These are phyloP conservation scores for Planoprotostelium fungivorum DNA, from an alignment of 78 protist genomes.

Conservation along the genomic window DNA sequence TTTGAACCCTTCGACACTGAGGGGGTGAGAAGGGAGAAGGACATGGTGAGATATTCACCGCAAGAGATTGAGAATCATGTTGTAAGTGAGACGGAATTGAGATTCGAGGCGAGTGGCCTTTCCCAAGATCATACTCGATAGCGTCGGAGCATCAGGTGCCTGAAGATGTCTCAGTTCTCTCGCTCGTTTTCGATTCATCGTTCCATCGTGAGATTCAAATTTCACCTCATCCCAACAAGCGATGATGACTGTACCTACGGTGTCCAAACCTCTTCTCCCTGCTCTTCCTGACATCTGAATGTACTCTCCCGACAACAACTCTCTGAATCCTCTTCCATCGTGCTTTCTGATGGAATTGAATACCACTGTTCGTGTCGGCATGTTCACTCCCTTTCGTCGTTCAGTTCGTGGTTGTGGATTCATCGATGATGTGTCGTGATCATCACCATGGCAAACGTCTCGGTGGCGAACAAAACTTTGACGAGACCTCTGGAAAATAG, in stretches of 20 bases:
- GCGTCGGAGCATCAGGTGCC: conserved; percentile 16
- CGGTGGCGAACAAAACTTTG: conserved; percentile 96
- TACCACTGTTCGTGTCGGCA: conserved; percentile 97
- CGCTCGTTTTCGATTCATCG: background rate
- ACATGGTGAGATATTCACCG: background rate
- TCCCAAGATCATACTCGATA: conserved; percentile 69
- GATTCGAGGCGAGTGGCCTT: conserved; percentile 46
- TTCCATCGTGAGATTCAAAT: no score
- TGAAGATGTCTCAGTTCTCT: background rate
- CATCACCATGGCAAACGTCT: conserved; percentile 96
- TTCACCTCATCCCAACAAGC: conserved; percentile 51
- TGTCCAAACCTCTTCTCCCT: conserved; percentile 90
- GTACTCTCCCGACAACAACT: conserved; percentile 86
- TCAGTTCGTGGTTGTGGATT: background rate
- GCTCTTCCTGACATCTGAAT: conserved; percentile 98
- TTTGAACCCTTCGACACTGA: conserved; percentile 71
- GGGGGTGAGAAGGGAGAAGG: background rate
- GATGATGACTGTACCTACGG: conserved; percentile 84
- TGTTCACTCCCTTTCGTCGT: conserved; percentile 88
- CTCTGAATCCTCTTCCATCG: conserved; percentile 79
- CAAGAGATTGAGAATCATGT: conserved; percentile 88
- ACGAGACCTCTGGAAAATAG: conserved; percentile 86
- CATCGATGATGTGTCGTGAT: background rate
- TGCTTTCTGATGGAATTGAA: conserved; percentile 76
- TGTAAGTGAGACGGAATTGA: conserved; percentile 87